Evolutionary conservation across 2,329 filamentous ascomycete species (phyloP), one percentile per base, ranked within the genome.

Genomic region (Fusarium metavorans): DNA sequence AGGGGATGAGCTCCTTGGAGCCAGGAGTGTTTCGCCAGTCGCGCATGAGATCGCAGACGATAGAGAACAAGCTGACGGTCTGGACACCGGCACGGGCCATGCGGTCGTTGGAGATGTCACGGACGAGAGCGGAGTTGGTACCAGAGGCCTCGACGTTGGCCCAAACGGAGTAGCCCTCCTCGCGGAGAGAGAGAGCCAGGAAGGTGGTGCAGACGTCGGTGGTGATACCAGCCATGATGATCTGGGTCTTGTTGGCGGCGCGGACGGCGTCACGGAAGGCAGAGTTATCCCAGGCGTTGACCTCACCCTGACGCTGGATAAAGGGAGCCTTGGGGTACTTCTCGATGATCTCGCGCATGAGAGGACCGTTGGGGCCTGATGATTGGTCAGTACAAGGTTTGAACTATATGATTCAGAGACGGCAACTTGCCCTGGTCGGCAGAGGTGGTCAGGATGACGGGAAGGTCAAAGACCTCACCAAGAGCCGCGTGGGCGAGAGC

Each of bases 151-250:
- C 93, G 62, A 91, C 88, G 82, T 94, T 93, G 76, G 92, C 92
- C 84, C 88, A 94, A 67, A 95, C 93, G 41, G 89, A 88, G 85
- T 94, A 95, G 30, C 93, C 93, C 50, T 90, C 92, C 16, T 91
- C 88, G 39, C 91, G 87, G 6, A 95, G 89, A 1, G 92, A 92
- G n/a, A 95, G 87, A 0, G 93, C 91, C 7, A 93, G 87, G 85
- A 95, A 95, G 1, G 92, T 86, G 25, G 92, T 93, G 87, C 92
- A 94, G 68, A 95, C 92, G 80, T 95, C 93, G 0, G 93, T 95
- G 3, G 90, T 88, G 77, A 95, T 94, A 9, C 93, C 92, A 4
- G 86, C 92, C 18, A 95, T 82, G 78, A 95, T 93, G 76, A 95
- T 85, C 80, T 95, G 93, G 34, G 87, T 90, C 80, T 90, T 91